Percentiles rank a stretch among this genome's conserved stretches.
Evolutionary conservation across 768 basidiomycete genomes (phyloP).

Genomic region (Tylopilus sp.): DNA sequence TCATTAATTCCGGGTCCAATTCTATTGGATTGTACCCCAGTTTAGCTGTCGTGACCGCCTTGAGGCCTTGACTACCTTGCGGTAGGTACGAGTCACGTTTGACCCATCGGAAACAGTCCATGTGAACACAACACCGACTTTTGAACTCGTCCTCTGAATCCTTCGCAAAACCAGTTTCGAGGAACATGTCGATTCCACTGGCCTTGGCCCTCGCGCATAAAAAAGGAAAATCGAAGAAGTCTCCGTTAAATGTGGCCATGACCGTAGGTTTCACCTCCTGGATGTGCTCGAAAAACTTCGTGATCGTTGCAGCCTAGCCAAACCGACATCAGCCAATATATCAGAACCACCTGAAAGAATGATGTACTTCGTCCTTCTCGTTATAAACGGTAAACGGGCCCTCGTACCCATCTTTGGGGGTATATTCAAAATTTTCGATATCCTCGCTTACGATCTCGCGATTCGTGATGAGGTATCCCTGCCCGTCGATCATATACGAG

Average conservation of each 20-base stretch:
- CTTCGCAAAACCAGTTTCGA: slow-evolving; percentile 88
- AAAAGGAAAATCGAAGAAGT: slow-evolving; percentile 99
- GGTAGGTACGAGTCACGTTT: slow-evolving; percentile 98
- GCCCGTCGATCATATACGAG: slow-evolving; percentile 98
- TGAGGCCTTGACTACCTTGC: slow-evolving; percentile 97
- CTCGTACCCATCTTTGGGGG: slow-evolving; percentile 96
- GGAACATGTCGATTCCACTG: slow-evolving; percentile 95
- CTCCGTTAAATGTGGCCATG: slow-evolving; percentile 98
- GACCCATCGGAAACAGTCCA: slow-evolving; percentile 99
- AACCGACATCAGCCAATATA: background rate
- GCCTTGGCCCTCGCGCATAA: slow-evolving; percentile 78
- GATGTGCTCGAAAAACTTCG: slow-evolving; percentile 90
- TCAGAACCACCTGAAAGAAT: background rate
- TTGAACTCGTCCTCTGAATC: slow-evolving; percentile 96
- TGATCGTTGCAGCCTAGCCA: slow-evolving; percentile 72
- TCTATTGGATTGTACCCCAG: slow-evolving; percentile 96
- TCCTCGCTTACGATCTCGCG: slow-evolving; percentile 96
- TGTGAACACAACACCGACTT: slow-evolving; percentile 86
- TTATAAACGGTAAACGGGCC: slow-evolving; percentile 97
- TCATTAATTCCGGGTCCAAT: slow-evolving; percentile 98
- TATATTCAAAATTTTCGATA: slow-evolving; percentile 98
- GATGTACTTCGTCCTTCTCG: slow-evolving; percentile 80
- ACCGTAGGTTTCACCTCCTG: slow-evolving; percentile 93
- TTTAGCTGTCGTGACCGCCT: slow-evolving; percentile 95
- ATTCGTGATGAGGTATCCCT: slow-evolving; percentile 96